These are phyloP conservation scores for Clarireedia paspali DNA, from an alignment of 2,329 filamentous ascomycete genomes.

Conservation along the genomic window DNA sequence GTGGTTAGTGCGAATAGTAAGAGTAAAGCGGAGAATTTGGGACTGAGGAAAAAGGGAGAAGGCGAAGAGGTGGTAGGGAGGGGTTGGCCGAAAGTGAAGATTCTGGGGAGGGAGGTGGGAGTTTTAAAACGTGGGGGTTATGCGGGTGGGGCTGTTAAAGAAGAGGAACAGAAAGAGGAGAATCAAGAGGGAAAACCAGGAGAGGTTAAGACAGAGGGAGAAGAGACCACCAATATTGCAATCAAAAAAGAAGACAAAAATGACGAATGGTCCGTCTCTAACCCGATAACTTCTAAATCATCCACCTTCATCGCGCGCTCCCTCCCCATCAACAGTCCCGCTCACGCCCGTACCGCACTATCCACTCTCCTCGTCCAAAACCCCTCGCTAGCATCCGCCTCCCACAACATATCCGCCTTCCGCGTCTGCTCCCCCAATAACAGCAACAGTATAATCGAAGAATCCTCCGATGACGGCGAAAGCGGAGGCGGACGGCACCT, in stretches of 20 bases:
- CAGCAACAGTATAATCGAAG: conserved; percentile 20
- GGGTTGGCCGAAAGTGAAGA: conserved; percentile 54
- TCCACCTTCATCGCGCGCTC: conserved; percentile 53
- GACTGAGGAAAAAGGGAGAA: conserved; percentile 4
- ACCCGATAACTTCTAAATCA: conserved; percentile 41
- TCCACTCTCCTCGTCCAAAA: conserved; percentile 41
- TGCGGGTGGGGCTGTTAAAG: conserved; percentile 6
- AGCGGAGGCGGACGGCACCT: conserved; percentile 49
- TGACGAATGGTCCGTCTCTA: conserved; percentile 42
- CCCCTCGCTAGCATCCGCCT: conserved; percentile 44
- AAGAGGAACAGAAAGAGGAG: neutral
- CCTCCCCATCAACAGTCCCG: conserved; percentile 32
- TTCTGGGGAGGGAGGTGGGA: conserved; percentile 66
- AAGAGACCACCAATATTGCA: neutral
- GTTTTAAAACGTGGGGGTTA: conserved; percentile 76
- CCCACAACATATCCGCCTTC: conserved; percentile 42
- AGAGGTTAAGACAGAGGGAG: neutral
- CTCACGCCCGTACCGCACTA: conserved; percentile 37
- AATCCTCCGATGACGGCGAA: conserved; percentile 49
- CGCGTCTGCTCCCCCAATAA: conserved; percentile 19
- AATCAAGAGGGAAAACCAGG: neutral
- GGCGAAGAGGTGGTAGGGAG: conserved; percentile 3
- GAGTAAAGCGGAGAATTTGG: conserved; percentile 42
- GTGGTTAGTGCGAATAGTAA: conserved; percentile 76
- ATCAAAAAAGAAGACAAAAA: neutral